A percentile compares a stretch with the other conserved stretches of the same genome.
phyloP scores from a whole-genome alignment of 768 basidiomycete species.

The Boletus sp. region DNA sequence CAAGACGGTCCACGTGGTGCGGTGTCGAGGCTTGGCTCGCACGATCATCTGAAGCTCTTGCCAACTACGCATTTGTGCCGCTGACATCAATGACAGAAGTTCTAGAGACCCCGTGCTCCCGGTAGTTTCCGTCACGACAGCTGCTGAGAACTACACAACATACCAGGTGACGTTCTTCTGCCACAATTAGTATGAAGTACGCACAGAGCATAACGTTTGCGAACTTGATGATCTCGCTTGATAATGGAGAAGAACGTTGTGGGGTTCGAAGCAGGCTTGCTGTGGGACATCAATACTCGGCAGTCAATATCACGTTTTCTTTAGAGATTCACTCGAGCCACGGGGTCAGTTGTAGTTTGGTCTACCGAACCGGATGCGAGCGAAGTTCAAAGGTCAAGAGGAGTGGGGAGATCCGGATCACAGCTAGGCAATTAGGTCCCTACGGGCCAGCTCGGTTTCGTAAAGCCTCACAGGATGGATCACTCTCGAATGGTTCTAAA shows the following conservation, averaged over 20 bases:
- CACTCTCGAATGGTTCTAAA: background rate
- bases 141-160: background rate
- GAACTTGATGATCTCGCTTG: slow-evolving; percentile 18
- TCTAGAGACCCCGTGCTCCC: background rate
- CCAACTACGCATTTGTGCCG: background rate
- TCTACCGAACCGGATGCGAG: background rate
- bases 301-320: slow-evolving; percentile 3
- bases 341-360: slow-evolving; percentile 3
- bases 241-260: slow-evolving; percentile 22
- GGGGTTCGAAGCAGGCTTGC: slow-evolving; percentile 20
- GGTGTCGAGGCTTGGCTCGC: slow-evolving; percentile 3
- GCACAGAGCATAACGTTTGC: slow-evolving; percentile 1
- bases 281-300: slow-evolving; percentile 10
- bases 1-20: background rate
- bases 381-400: background rate
- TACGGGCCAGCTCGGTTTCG: background rate
- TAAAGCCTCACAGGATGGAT: background rate
- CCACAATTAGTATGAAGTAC: slow-evolving; percentile 10
- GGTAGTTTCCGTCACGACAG: slow-evolving; percentile 1
- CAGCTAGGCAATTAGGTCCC: background rate
- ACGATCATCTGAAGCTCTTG: background rate
- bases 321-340: slow-evolving; percentile 3
- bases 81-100: background rate
- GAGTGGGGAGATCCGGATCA: slow-evolving; percentile 4
- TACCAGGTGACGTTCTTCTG: background rate